Conservation (phyloP, 2,329 filamentous ascomycete species). For the Ilyonectria mors-panacis region DNA sequence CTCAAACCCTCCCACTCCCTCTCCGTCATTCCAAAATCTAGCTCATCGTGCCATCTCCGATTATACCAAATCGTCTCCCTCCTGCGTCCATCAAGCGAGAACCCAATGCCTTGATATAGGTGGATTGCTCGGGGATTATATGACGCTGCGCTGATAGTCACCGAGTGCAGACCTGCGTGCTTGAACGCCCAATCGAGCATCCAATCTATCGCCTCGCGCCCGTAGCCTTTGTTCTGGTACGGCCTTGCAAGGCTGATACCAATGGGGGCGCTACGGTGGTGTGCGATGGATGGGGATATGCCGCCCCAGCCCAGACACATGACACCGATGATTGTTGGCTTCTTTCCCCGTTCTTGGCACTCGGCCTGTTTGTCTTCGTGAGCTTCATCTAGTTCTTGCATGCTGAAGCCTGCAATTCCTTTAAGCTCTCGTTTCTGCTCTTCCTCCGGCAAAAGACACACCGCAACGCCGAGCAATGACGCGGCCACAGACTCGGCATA, state of each 20-base stretch:
- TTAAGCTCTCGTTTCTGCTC: neutral
- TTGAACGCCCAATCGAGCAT: slow-evolving; percentile 61
- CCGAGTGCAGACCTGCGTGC: slow-evolving; percentile 59
- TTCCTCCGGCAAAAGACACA: slow-evolving; percentile 28
- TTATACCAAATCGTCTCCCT: slow-evolving; percentile 61
- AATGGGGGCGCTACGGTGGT: slow-evolving; percentile 45
- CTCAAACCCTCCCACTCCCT: slow-evolving; percentile 54
- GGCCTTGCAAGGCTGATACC: slow-evolving; percentile 53
- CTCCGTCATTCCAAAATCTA: slow-evolving; percentile 57
- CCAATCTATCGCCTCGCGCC: slow-evolving; percentile 63
- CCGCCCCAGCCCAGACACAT: slow-evolving; percentile 36
- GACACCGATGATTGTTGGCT: slow-evolving; percentile 30
- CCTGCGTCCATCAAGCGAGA: slow-evolving; percentile 58
- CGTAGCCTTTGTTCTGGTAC: slow-evolving; percentile 60
- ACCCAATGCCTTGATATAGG: slow-evolving; percentile 62
- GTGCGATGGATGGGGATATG: slow-evolving; percentile 7
- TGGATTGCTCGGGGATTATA: slow-evolving; percentile 60
- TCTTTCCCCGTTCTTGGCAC: neutral
- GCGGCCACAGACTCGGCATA: slow-evolving; percentile 26
- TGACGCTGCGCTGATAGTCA: slow-evolving; percentile 57
- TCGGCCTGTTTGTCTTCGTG: too few relatives aligned
- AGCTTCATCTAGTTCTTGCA: too few relatives aligned
- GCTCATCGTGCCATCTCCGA: slow-evolving; percentile 56
- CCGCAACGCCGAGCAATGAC: slow-evolving; percentile 31
- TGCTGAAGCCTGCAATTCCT: too few relatives aligned